Evolutionary conservation across 768 basidiomycete species (phyloP), one percentile per base, ranked within the genome.

Genomic region (Lactarius deliciosus): DNA sequence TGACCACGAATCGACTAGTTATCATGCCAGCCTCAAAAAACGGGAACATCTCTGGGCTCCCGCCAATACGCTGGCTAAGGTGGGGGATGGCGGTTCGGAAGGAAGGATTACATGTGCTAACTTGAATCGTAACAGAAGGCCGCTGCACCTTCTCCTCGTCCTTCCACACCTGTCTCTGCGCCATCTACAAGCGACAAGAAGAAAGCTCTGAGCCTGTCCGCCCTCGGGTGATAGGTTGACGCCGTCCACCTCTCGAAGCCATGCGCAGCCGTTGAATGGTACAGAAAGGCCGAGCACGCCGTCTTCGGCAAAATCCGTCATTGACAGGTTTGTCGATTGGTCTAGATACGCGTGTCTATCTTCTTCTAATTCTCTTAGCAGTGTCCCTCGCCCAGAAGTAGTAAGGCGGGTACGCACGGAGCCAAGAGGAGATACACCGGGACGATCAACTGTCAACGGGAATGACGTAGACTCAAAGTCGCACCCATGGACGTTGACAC

Each of bases 331-430:
- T 65, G 75, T 70, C 43, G 65, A 11, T 34, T 59, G 13, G 58
- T 43, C 25, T 38, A 55, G 0, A 20, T 18, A 38, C 36, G 34
- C 64, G 9, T 25, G n/a, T 57, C 10, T 47, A 57, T 40, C 30
- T 62, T 68, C 34, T 56, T 64, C 72, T 68, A 41, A 64, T 50
- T 55, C 16, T 63, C 15, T 63, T 66, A 54, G 28, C 68, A 92
- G 90, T 73, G 82, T 92, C 56, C 90, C 89, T 28, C 79, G 89
- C 57, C 90, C 90, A n/a, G 89, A 91, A 73, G 89, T 90, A 40
- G 88, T 92, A 65, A 90, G 85, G 75, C 81, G 90, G 25, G 77
- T 84, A 25, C 72, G 79, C 43, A 73, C 73, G 22, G 80, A 81
- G 38, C 75, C 73, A 58, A 76, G 76, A 55, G 76, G 77, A 9